phyloP scores from a whole-genome alignment of 495 filamentous ascomycete genomes.

The Penicillium psychrofluorescens region DNA sequence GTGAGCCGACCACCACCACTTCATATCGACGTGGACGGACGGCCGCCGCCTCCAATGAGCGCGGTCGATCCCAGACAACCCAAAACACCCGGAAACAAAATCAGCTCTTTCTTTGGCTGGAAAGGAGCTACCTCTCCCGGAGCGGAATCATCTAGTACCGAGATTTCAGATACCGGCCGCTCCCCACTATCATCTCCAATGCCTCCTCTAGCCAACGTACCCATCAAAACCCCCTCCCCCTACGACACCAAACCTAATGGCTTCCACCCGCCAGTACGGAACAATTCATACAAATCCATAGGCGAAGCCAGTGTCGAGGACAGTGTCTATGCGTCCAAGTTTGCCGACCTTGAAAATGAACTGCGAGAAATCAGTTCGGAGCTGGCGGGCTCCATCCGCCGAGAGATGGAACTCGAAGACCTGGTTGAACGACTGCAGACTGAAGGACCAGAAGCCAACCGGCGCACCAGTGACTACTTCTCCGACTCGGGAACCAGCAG shows the following conservation, averaged over 20 bases:
- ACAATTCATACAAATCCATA: conserved; percentile 28
- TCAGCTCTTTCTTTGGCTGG: conserved; percentile 67
- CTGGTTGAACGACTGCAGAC: conserved; percentile 78
- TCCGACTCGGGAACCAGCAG: conserved; percentile 83
- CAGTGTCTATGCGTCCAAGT: conserved; percentile 44
- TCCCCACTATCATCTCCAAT: conserved; percentile 54
- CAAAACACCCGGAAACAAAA: conserved; percentile 54
- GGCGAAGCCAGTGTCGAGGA: conserved; percentile 35
- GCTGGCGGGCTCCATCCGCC: conserved; percentile 81
- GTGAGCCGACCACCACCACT: conserved; percentile 31
- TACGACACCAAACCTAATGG: conserved; percentile 41
- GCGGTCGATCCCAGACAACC: conserved; percentile 34
- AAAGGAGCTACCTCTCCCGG: conserved; percentile 48
- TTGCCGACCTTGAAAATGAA: conserved; percentile 81
- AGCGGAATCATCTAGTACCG: conserved; percentile 54
- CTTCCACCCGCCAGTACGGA: conserved; percentile 24
- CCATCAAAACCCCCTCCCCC: conserved; percentile 25
- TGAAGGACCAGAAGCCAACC: conserved; percentile 54
- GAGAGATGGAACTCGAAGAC: conserved; percentile 96
- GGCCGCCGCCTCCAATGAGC: conserved; percentile 21
- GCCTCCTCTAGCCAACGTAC: conserved; percentile 39
- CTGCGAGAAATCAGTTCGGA: conserved; percentile 87
- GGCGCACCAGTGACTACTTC: conserved; percentile 93
- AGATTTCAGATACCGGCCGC: conserved; percentile 53
- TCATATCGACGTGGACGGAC: conserved; percentile 27